Conservation (phyloP, 257 asterid species). For the Plantago major region DNA sequence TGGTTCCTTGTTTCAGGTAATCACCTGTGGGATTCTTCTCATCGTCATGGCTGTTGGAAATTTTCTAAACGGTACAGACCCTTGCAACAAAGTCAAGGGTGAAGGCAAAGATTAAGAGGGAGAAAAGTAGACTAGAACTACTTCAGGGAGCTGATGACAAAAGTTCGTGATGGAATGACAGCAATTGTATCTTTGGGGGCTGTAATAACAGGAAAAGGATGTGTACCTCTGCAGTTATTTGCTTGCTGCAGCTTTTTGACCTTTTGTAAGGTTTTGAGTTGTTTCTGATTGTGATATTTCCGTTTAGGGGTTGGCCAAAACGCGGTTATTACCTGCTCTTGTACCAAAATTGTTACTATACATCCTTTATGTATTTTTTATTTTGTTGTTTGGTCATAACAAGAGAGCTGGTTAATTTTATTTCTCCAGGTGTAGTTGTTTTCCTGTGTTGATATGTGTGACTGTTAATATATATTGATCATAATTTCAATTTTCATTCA, state of each 20-base stretch:
- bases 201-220: slow-evolving; percentile 20
- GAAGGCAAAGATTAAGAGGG: slow-evolving; percentile 75
- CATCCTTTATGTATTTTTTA: no score
- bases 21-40: slow-evolving; percentile 87
- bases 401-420: no score
- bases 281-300: slow-evolving; percentile 23
- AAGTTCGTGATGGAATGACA: slow-evolving; percentile 25
- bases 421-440: no score
- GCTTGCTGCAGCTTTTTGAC: slow-evolving; percentile 20
- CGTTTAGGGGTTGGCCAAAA: slow-evolving; percentile 18
- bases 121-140: slow-evolving; percentile 71
- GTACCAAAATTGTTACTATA: not conserved
- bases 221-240: slow-evolving; percentile 18
- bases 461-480: no score
- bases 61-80: slow-evolving; percentile 84
- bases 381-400: no score
- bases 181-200: slow-evolving; percentile 8
- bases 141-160: slow-evolving; percentile 45
- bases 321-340: not conserved
- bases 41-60: slow-evolving; percentile 94
- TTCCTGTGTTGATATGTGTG: no score
- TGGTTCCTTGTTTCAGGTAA: slow-evolving; percentile 50
- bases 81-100: slow-evolving; percentile 77
- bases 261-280: slow-evolving; percentile 1
- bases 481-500: no score